These are phyloP conservation scores for Isabelozyma pseudorhagii DNA, from an alignment of 805 yeast species.

Conservation along the genomic window DNA sequence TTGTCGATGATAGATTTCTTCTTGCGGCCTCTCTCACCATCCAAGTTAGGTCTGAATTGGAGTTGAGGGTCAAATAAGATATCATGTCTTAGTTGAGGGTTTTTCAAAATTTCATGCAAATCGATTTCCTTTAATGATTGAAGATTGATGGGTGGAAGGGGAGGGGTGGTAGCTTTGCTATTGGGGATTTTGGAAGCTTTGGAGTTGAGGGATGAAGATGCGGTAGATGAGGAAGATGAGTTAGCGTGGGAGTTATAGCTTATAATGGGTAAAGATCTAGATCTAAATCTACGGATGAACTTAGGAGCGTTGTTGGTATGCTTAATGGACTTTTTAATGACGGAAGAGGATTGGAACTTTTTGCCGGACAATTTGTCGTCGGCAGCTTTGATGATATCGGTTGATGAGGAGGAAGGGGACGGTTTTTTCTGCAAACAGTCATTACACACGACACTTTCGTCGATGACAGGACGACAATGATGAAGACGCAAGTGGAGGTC, in stretches of 20 bases:
- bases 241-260: conserved; percentile 20
- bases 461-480: background rate
- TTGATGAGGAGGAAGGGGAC: background rate
- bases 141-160: conserved; percentile 78
- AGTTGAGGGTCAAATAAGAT: conserved; percentile 87
- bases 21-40: conserved; percentile 84
- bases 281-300: conserved; percentile 33
- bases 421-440: background rate
- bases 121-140: conserved; percentile 84
- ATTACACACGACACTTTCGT: background rate
- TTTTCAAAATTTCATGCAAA: conserved; percentile 80
- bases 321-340: background rate
- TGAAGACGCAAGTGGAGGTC: background rate
- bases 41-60: conserved; percentile 87
- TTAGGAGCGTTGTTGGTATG: conserved; percentile 25
- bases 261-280: conserved; percentile 41
- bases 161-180: conserved; percentile 24
- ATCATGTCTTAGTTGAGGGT: conserved; percentile 92
- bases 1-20: conserved; percentile 73
- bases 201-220: conserved; percentile 4
- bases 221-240: conserved; percentile 3
- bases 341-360: conserved; percentile 1
- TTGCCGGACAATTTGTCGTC: background rate
- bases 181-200: conserved; percentile 1
- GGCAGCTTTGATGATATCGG: background rate